Evolutionary conservation across 2,329 filamentous ascomycete genomes (phyloP), one percentile per base, ranked within the genome.

Genomic region (Diaporthe ampelina): DNA sequence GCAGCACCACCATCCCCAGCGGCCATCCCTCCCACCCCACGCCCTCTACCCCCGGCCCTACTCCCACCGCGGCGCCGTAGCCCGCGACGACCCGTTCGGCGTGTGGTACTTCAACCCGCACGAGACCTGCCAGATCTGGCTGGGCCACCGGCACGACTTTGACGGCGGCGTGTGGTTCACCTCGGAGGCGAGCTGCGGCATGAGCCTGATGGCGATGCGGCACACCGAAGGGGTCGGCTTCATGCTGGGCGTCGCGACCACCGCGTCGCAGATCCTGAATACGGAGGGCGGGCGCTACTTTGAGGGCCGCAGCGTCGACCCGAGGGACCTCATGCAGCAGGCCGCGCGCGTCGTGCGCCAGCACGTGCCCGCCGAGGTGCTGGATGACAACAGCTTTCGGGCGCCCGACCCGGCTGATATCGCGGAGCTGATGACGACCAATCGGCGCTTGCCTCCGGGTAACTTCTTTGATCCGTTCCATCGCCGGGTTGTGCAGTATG

Each of bases 391-490:
- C 2, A 10, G 8, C n/a, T 50, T 70, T 11, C 45, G 19, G 32
- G 57, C 40, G n/a, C 74, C 74, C 3, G 21, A 26, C 13, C 37
- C 19, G 17, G 1, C 2, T 3, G 40, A 26, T 5, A 4, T 48
- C 5, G 4, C 2, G 9, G 7, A 61, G 24, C 19, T 77, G 37
- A 75, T 56, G 0, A 76, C 75, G 48, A 78, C 77, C 0, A 81
- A 81, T 48, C 80, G 78, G 70, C 79, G 21, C 54, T 63, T 45
- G 63, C 61, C 59, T 7, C 19, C 11, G 48, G 58, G 43, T 10
- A 45, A 56, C 21, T 59, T 50, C 26, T 74, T 35, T 19, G 74
- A 75, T 26, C 74, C 74, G 0, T 57, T 71, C 19, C 40, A 54
- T 5, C 40, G 72, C 11, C 56, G 45, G 3, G 11, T 26, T 4